Base-by-base conservation (phyloP, 495 filamentous ascomycete genomes). In the Haplographium delicatum region DNA sequence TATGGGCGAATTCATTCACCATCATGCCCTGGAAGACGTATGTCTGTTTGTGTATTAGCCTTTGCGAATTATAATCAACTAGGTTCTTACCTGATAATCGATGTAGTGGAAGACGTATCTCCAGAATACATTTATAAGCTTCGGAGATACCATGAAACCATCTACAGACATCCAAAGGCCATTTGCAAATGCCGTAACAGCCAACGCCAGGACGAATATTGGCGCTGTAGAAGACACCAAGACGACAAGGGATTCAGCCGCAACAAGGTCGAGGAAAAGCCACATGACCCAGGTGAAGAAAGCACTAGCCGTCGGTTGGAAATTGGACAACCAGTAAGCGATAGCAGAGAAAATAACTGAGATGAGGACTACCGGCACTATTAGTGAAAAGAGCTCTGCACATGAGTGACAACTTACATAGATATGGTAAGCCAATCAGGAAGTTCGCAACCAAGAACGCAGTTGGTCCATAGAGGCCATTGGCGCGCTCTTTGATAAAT, bases 21-120 rank as follows among this genome's bases (percentile, higher is more conserved):
- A 93, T 88, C 88, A 93, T 90, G 15, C 87, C 88, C 54, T 89
- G 83, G 72, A 93, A 91, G 25, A 91, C 87, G n/a, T 15, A 15
- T 16, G 33, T 35, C 13, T 5, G 90, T 20, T 78, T 71, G 66
- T 72, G 26, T 56, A 56, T 47, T 43, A 49, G 38, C n/a, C 28
- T 33, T 33, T n/a, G n/a, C 28, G 28, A 8, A 33, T 33, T n/a
- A 33, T 8, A 33, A 33, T 42, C 18, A 31, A 5, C 37, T 39
- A 43, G 26, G 18, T n/a, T 13, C 3, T 25, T 19, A 37, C 40
- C 44, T 89, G 85, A 59, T 89, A 90, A 58, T 91, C 85, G 61
- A 89, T 91, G 60, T 86, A 90, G 54, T 86, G 81, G 56, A 90
- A 89, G 1, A 86, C 84, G 62, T 91, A 93, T 61, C 79, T 77